Conservation (phyloP, 345 rosid species). For the Geranium brycei region DNA sequence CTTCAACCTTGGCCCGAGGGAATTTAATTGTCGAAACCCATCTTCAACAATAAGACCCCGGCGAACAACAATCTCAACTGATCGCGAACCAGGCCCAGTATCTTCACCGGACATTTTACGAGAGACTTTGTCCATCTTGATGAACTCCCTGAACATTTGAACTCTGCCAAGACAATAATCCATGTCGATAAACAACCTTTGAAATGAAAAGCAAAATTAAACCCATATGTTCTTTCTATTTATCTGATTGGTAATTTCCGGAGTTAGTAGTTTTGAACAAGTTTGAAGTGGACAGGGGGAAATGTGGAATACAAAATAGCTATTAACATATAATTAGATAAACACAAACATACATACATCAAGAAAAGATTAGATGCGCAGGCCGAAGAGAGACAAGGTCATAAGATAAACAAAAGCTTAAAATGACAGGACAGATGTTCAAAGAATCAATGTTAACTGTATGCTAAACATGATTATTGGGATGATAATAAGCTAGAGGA, state of each 20-base stretch:
- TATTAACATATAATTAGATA: too few species aligned
- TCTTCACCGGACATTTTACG: slow-evolving; percentile 87
- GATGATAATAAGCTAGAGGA: not conserved
- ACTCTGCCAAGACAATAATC: slow-evolving; percentile 45
- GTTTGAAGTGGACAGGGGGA: not conserved
- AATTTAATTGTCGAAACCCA: slow-evolving; percentile 74
- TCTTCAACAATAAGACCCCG: slow-evolving; percentile 89
- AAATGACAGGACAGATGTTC: not conserved
- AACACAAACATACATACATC: not conserved
- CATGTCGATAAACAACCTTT: slow-evolving; percentile 17
- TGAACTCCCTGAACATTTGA: slow-evolving; percentile 85
- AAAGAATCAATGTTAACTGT: not conserved
- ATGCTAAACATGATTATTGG: not conserved
- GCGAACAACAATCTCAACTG: slow-evolving; percentile 77
- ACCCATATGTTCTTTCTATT: not conserved
- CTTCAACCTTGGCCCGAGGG: slow-evolving; percentile 75
- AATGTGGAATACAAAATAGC: not conserved
- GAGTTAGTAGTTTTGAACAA: too few species aligned
- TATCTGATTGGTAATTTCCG: not conserved
- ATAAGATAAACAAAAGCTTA: not conserved
- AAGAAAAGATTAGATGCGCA: not conserved
- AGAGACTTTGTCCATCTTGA: slow-evolving; percentile 81
- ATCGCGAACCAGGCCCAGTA: slow-evolving; percentile 66
- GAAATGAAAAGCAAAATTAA: slow-evolving; percentile 4
- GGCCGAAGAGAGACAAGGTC: too few species aligned